These are phyloP conservation scores for Ceratocystis diversiconidia DNA, from an alignment of 2,329 filamentous ascomycete genomes.

Conservation along the genomic window DNA sequence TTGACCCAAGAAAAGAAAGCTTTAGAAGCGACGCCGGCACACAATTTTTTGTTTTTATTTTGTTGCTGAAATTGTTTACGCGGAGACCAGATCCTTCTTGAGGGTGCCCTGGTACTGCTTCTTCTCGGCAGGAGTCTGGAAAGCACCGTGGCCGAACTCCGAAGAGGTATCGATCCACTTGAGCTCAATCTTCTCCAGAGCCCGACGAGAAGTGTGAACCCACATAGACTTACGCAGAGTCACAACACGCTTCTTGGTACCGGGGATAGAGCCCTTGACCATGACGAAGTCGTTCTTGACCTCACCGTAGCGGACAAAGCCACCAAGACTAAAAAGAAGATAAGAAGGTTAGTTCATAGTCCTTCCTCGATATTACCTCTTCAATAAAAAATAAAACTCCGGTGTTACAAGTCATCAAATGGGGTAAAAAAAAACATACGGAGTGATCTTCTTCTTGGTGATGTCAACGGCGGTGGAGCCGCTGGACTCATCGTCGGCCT, in stretches of 20 bases:
- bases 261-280: slow-evolving; percentile 93
- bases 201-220: slow-evolving; percentile 85
- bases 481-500: slow-evolving; percentile 79
- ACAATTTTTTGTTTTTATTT: slow-evolving; percentile 19
- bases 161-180: slow-evolving; percentile 99
- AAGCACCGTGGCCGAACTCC: slow-evolving; percentile 99
- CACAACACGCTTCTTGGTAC: slow-evolving; percentile 99
- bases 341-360: slow-evolving; percentile 24
- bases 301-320: slow-evolving; percentile 98
- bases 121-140: slow-evolving; percentile 98
- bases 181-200: slow-evolving; percentile 97
- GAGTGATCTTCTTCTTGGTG: slow-evolving; percentile 98
- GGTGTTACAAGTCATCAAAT: too few species aligned
- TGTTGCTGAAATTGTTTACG: slow-evolving; percentile 25
- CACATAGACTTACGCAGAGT: slow-evolving; percentile 99
- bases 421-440: slow-evolving; percentile 50
- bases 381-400: too few species aligned
- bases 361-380: too few species aligned
- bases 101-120: slow-evolving; percentile 91
- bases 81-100: slow-evolving; percentile 77
- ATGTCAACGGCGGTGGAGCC: slow-evolving; percentile 90
- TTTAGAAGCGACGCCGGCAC: slow-evolving; percentile 13
- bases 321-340: slow-evolving; percentile 59
- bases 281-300: slow-evolving; percentile 98
- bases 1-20: slow-evolving; percentile 1